A percentile compares a stretch with the other conserved stretches of the same genome.
Evolutionary conservation across 163 green algal genomes (phyloP).

Genomic region (Chloromonas sp.): DNA sequence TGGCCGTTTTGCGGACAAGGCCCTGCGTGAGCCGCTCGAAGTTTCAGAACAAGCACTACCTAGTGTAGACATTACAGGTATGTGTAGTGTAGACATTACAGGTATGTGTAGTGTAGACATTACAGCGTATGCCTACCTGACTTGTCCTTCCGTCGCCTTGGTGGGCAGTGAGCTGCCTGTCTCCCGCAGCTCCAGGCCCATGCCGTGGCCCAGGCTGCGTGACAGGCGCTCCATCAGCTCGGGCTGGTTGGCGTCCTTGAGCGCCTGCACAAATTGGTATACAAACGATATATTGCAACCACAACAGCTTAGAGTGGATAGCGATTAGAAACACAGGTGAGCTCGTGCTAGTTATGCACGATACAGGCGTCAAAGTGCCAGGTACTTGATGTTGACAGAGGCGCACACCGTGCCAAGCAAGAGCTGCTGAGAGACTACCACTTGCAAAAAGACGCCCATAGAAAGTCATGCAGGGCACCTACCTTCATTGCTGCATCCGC

Average conservation of each 20-base stretch:
- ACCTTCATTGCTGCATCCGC: constrained; percentile 58
- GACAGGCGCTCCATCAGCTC: constrained; percentile 66
- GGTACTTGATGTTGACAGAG: background rate
- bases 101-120: no score
- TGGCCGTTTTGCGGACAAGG: no score
- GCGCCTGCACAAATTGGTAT: background rate
- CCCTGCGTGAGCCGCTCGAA: no score
- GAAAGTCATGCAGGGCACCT: background rate
- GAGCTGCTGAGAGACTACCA: background rate
- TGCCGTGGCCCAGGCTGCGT: constrained; percentile 87
- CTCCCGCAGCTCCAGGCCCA: constrained; percentile 91
- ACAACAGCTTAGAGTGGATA: no score
- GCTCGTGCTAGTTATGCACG: no score
- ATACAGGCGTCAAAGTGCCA: no score
- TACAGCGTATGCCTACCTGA: no score
- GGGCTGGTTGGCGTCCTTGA: constrained; percentile 46
- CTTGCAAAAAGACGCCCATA: background rate
- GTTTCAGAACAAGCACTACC: no score
- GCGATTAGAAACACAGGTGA: no score
- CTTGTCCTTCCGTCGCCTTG: constrained; percentile 15
- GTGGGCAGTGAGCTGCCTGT: constrained; percentile 43
- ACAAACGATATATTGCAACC: no score
- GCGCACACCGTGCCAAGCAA: background rate
- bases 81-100: no score
- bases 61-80: no score